phyloP scores from a whole-genome alignment of 2,329 filamentous ascomycete species.

The Colletotrichum truncatum region DNA sequence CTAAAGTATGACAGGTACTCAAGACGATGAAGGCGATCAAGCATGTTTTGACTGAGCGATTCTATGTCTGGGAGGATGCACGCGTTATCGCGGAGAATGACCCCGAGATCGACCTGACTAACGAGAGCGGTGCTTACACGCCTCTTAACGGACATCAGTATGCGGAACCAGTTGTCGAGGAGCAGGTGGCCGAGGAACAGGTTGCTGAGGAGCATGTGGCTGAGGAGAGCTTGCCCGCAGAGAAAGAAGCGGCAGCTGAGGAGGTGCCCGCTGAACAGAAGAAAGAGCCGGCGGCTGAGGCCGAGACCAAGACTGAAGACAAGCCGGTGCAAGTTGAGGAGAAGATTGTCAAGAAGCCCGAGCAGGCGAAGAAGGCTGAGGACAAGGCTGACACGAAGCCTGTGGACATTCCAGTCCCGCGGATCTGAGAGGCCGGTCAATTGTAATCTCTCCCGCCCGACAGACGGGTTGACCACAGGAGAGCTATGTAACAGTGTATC shows the following conservation, averaged over 20 bases:
- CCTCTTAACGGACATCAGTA: conserved; percentile 45
- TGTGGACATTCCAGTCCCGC: conserved; percentile 20
- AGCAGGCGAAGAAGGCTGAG: conserved; percentile 25
- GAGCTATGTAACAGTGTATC: conserved; percentile 28
- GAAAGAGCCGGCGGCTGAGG: background rate
- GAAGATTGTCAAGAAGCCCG: conserved; percentile 9
- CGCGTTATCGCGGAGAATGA: conserved; percentile 71
- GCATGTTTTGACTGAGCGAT: conserved; percentile 86
- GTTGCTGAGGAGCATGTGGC: background rate
- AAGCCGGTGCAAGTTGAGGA: background rate
- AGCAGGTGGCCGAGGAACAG: background rate
- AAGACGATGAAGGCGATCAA: conserved; percentile 85
- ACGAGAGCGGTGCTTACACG: conserved; percentile 58
- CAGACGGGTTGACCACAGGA: background rate
- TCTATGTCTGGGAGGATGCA: conserved; percentile 87
- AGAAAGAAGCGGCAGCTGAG: background rate
- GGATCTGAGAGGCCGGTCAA: conserved; percentile 5
- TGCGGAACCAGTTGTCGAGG: background rate
- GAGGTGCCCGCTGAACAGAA: background rate
- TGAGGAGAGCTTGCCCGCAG: background rate
- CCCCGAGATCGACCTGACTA: conserved; percentile 70
- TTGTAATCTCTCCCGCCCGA: background rate
- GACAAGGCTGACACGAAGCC: conserved; percentile 2
- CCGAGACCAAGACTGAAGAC: background rate
- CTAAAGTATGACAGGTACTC: conserved; percentile 65